Conservation (phyloP, 2,329 filamentous ascomycete species). For the Aspergillus neotritici region DNA sequence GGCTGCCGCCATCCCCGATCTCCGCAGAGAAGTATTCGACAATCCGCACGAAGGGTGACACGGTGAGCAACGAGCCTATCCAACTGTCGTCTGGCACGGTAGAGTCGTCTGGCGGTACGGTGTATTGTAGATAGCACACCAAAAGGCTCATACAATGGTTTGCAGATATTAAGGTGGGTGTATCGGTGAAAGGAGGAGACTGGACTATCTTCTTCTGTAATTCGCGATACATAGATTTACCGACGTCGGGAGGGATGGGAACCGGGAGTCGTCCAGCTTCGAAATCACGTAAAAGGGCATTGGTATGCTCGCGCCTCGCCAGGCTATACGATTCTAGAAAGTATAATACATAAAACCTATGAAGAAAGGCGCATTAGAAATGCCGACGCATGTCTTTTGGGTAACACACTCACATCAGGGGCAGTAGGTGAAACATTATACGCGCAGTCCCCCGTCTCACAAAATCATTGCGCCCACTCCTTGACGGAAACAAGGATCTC, state of each 20-base stretch:
- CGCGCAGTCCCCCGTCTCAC: constrained; percentile 29
- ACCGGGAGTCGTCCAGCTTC: constrained; percentile 35
- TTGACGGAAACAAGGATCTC: constrained; percentile 29
- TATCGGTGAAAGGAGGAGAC: constrained; percentile 38
- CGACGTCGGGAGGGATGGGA: constrained; percentile 30
- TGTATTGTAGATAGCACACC: constrained; percentile 35
- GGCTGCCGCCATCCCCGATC: constrained; percentile 38
- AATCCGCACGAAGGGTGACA: constrained; percentile 36
- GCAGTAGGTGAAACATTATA: constrained; percentile 37
- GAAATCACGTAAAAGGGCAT: constrained; percentile 33
- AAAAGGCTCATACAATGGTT: constrained; percentile 40
- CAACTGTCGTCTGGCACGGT: constrained; percentile 31
- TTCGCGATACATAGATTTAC: constrained; percentile 32
- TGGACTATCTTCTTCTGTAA: constrained; percentile 35
- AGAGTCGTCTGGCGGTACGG: constrained; percentile 31
- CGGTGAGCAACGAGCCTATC: constrained; percentile 38
- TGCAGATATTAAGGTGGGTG: constrained; percentile 34
- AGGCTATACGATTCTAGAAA: constrained; percentile 38
- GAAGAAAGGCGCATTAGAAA: background rate
- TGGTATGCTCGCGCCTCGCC: constrained; percentile 34
- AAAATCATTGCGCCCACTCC: constrained; percentile 29
- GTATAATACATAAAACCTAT: constrained; percentile 38
- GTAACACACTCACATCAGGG: constrained; percentile 32
- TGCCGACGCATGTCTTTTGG: background rate
- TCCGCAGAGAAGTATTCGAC: constrained; percentile 42